phyloP scores from a whole-genome alignment of 129 eudicot genomes.

The Flaveria trinervia region DNA sequence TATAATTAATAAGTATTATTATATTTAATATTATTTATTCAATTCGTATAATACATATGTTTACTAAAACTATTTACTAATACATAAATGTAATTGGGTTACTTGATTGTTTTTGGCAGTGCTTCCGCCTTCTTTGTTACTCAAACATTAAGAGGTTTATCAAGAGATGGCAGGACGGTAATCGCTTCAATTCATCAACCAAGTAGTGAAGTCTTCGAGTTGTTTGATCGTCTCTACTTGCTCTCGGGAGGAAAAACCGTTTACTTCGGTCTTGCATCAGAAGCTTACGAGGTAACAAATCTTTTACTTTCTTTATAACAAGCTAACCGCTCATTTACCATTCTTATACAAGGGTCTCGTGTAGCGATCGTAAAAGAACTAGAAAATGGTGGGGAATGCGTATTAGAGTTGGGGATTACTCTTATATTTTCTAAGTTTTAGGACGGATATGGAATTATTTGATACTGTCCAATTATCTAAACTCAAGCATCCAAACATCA shows the following conservation, averaged over 20 bases:
- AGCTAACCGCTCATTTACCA: not conserved
- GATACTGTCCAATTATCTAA: no score
- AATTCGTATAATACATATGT: no score
- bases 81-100: not conserved
- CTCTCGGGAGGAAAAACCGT: slow-evolving; percentile 96
- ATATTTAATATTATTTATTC: no score
- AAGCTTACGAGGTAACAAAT: slow-evolving; percentile 81
- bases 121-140: slow-evolving; percentile 98
- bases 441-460: no score
- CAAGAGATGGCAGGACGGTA: slow-evolving; percentile 97
- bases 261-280: slow-evolving; percentile 94
- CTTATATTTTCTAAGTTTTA: no score
- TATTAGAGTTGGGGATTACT: no score
- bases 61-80: no score
- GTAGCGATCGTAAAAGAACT: no score
- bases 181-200: slow-evolving; percentile 99
- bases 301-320: not conserved
- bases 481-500: no score
- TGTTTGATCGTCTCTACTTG: slow-evolving; percentile 86
- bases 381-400: no score
- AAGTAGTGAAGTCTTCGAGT: slow-evolving; percentile 97
- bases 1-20: no score
- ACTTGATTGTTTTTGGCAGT: slow-evolving; percentile 39
- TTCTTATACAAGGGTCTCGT: no score
- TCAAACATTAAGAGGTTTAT: slow-evolving; percentile 80